A percentile compares a stretch with the other conserved stretches of the same genome.
phyloP scores from a whole-genome alignment of 805 yeast genomes.

The Zygotorulaspora florentina region DNA sequence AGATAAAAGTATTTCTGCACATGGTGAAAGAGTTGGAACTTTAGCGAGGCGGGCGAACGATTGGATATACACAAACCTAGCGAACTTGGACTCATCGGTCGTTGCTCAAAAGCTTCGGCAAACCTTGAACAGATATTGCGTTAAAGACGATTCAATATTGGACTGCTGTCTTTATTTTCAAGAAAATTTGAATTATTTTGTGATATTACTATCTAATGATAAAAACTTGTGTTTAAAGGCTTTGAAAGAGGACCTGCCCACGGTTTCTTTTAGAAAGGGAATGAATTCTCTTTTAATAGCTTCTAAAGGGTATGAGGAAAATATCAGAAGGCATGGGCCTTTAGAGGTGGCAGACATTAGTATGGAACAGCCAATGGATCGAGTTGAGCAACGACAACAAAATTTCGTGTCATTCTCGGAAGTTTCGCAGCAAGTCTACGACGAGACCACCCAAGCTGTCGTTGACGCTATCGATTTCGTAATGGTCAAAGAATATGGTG shows the following conservation, averaged over 20 bases:
- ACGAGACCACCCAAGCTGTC: conserved; percentile 41
- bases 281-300: conserved; percentile 50
- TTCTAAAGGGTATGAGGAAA: conserved; percentile 37
- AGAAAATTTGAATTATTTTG: conserved; percentile 39
- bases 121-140: conserved; percentile 41
- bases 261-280: conserved; percentile 47
- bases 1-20: conserved; percentile 3
- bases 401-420: conserved; percentile 1
- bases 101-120: conserved; percentile 63
- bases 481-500: conserved; percentile 52
- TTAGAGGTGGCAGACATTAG: background rate
- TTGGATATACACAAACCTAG: conserved; percentile 67
- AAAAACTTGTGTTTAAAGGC: conserved; percentile 80
- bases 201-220: conserved; percentile 74
- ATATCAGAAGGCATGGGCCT: conserved; percentile 15
- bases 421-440: conserved; percentile 27
- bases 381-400: background rate
- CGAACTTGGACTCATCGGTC: conserved; percentile 47
- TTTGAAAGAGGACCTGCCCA: conserved; percentile 56
- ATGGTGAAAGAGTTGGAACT: conserved; percentile 39
- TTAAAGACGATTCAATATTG: conserved; percentile 75
- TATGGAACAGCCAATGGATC: background rate
- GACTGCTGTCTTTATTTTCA: conserved; percentile 76
- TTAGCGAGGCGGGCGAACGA: conserved; percentile 69
- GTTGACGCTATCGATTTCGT: conserved; percentile 47